These are phyloP conservation scores for Fusarium nurragi DNA, from an alignment of 2,329 filamentous ascomycete species.

Conservation along the genomic window DNA sequence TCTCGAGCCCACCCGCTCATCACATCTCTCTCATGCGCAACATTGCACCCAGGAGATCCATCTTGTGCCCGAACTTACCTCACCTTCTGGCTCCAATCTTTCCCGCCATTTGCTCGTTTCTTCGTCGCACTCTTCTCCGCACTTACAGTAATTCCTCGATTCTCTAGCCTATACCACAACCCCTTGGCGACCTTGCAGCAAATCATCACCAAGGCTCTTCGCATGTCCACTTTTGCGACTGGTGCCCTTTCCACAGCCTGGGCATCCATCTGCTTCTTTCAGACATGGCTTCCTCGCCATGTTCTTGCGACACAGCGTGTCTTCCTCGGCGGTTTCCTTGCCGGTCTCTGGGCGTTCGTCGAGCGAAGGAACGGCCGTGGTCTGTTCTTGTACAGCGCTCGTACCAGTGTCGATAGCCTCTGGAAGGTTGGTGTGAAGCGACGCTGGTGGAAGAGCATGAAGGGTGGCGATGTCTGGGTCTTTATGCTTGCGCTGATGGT, in stretches of 20 bases:
- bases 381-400: conserved; percentile 81
- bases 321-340: conserved; percentile 87
- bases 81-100: conserved; percentile 85
- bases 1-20: conserved; percentile 88
- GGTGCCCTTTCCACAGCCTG: conserved; percentile 87
- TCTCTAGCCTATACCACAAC: conserved; percentile 72
- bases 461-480: conserved; percentile 83
- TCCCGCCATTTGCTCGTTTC: conserved; percentile 80
- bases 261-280: conserved; percentile 91
- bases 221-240: conserved; percentile 77
- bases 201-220: conserved; percentile 75
- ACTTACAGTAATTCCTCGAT: conserved; percentile 71
- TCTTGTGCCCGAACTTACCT: conserved; percentile 89
- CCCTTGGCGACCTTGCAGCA: conserved; percentile 74
- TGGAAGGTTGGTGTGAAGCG: conserved; percentile 97
- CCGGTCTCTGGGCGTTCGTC: conserved; percentile 85
- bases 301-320: conserved; percentile 85
- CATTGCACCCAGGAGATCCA: conserved; percentile 87
- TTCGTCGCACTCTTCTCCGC: conserved; percentile 79
- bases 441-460: conserved; percentile 85
- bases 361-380: conserved; percentile 71
- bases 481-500: conserved; percentile 83
- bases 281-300: conserved; percentile 76
- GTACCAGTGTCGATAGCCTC: conserved; percentile 80
- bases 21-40: conserved; percentile 84